phyloP scores from a whole-genome alignment of 2,329 filamentous ascomycete species.

The Apiospora hydei region DNA sequence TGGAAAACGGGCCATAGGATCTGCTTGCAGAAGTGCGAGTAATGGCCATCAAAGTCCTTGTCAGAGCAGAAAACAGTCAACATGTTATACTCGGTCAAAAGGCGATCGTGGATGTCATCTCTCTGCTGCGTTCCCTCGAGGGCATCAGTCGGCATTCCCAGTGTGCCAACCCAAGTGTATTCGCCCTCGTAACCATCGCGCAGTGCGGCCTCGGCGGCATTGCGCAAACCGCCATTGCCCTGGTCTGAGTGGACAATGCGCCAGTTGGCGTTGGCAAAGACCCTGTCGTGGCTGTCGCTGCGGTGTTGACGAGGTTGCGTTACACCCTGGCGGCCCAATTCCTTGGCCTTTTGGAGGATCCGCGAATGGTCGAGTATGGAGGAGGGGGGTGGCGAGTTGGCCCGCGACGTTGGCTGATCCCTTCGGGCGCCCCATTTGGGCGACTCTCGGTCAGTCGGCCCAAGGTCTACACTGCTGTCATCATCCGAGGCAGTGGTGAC shows the following conservation, averaged over 20 bases:
- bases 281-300: slow-evolving; percentile 70
- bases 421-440: slow-evolving; percentile 78
- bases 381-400: slow-evolving; percentile 76
- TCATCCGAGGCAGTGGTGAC: slow-evolving; percentile 49
- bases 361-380: slow-evolving; percentile 75
- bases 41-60: slow-evolving; percentile 93
- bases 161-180: slow-evolving; percentile 88
- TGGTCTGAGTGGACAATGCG: slow-evolving; percentile 84
- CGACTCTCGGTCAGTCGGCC: slow-evolving; percentile 75
- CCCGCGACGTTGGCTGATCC: slow-evolving; percentile 81
- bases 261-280: slow-evolving; percentile 83
- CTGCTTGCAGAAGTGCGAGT: slow-evolving; percentile 95
- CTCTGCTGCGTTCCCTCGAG: slow-evolving; percentile 77
- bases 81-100: slow-evolving; percentile 83
- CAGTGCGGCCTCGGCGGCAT: slow-evolving; percentile 81
- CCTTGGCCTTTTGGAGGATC: slow-evolving; percentile 63
- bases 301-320: slow-evolving; percentile 61
- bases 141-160: slow-evolving; percentile 93
- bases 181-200: slow-evolving; percentile 74
- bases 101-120: slow-evolving; percentile 80
- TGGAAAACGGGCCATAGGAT: slow-evolving; percentile 98
- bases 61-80: slow-evolving; percentile 86
- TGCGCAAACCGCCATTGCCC: slow-evolving; percentile 90
- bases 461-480: slow-evolving; percentile 44
- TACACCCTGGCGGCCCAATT: slow-evolving; percentile 64